Conservation (phyloP, 257 asterid species). For the Jaltomata sinuosa region DNA sequence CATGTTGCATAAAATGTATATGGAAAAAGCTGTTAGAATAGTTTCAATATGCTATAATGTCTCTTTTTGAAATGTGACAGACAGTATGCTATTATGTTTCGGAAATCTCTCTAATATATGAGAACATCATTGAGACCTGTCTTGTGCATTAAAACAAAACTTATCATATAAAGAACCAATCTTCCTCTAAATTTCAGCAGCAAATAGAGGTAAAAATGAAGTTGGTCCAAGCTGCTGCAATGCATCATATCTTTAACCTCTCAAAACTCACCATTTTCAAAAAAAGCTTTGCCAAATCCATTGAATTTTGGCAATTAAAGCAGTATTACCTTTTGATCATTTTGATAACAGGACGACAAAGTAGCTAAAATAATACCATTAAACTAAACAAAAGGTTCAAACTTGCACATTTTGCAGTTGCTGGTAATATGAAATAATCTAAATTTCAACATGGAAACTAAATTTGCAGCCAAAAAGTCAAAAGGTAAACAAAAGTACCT, state of each 20-base stretch:
- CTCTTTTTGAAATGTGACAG: background rate
- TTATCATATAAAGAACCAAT: background rate
- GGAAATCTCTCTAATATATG: background rate
- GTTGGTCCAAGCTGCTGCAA: background rate
- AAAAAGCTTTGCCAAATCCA: background rate
- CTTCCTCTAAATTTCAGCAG: background rate
- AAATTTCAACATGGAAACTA: background rate
- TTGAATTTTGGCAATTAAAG: background rate
- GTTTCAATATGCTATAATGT: background rate
- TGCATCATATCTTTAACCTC: background rate
- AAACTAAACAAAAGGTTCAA: background rate
- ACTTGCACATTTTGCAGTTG: background rate
- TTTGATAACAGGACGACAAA: background rate
- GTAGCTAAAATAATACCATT: background rate
- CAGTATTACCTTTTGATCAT: background rate
- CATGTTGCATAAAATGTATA: background rate
- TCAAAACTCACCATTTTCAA: background rate
- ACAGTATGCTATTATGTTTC: background rate
- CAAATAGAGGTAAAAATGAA: background rate
- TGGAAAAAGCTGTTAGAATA: background rate
- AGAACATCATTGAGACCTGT: background rate
- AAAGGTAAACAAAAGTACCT: conserved; percentile 42
- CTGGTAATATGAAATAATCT: background rate
- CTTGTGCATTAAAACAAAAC: background rate
- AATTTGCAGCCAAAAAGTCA: background rate